Evolutionary conservation across 495 filamentous ascomycete genomes (phyloP), one percentile per base, ranked within the genome.

Genomic region (Tuber indicum): DNA sequence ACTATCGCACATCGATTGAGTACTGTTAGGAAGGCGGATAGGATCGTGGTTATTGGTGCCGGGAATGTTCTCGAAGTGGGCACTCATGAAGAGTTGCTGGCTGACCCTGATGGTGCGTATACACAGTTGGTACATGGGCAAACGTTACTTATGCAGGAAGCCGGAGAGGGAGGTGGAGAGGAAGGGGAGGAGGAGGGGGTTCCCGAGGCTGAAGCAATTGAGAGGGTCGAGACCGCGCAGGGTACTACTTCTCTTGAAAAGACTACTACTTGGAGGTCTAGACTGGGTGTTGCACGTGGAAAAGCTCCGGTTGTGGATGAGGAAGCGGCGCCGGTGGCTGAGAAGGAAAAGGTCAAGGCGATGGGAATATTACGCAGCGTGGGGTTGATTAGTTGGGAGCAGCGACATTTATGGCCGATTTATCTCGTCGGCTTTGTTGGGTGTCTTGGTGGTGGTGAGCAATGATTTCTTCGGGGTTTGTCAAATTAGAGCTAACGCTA

Each of bases 1-100:
- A 91, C 93, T 36, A 92, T 97, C 52, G 89, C 91, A n/a, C 93
- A 97, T 85, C 86, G 93, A 3, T 83, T 96, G 70, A 87, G 87
- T 36, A 95, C 92, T n/a, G 91, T 96, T 39, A 87, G 88, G 42
- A 90, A 90, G 79, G 92, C 92, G 1, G 91, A 94, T 84, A 84
- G 87, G 16, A 97, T 96, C 71, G 90, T 93, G 78, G 88, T 93
- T 80, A 88, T 97, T 76, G 91, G 93, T 76, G 87, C 86, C 8
- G 92, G 92, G 0, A 83, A 81, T 52, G 88, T 91, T 75, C 87
- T 92, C 71, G 92, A 94, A 77, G 82, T 84, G 52, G 93, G 93
- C 0, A 89, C 88, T 70, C 93, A 94, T 83, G 86, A 87, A 12
- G 91, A 93, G 80, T 81, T 95, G 82, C 80, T 93, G 45, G 84